Conservation (phyloP, 2,329 filamentous ascomycete genomes). For the Stagonosporopsis vannaccii region DNA sequence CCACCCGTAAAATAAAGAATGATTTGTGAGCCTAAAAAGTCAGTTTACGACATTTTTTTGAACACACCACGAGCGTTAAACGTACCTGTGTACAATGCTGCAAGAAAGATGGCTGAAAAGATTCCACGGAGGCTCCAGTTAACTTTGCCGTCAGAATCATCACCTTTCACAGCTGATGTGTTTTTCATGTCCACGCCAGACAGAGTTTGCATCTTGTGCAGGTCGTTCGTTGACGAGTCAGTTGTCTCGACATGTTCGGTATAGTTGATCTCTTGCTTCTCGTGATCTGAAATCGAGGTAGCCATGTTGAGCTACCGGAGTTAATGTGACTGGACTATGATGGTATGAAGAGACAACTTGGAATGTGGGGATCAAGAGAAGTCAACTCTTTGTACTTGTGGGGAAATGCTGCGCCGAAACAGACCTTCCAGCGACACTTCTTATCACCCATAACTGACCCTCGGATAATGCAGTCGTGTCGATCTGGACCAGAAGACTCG, state of each 20-base stretch:
- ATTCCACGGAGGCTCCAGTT: slow-evolving; percentile 46
- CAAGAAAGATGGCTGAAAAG: slow-evolving; percentile 47
- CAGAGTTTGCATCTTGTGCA: slow-evolving; percentile 36
- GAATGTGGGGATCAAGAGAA: not conserved
- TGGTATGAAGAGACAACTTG: not conserved
- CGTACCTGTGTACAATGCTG: slow-evolving; percentile 47
- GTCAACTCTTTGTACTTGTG: not conserved
- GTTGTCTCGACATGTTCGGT: slow-evolving; percentile 35
- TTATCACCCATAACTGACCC: not conserved
- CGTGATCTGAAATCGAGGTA: slow-evolving; percentile 25
- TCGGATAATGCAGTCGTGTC: slow-evolving; percentile 13
- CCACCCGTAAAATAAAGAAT: slow-evolving; percentile 47
- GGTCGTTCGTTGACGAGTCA: slow-evolving; percentile 29
- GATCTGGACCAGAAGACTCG: slow-evolving; percentile 13
- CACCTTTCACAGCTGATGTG: slow-evolving; percentile 46
- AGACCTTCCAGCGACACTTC: slow-evolving; percentile 4
- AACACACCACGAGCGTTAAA: not conserved
- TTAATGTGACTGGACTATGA: not conserved
- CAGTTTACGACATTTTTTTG: not conserved
- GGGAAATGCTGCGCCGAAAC: not conserved
- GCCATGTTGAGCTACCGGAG: slow-evolving; percentile 19
- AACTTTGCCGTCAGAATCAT: slow-evolving; percentile 52
- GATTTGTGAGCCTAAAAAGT: slow-evolving; percentile 39
- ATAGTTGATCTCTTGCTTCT: slow-evolving; percentile 34
- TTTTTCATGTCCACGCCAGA: slow-evolving; percentile 48